Conservation (phyloP, 2,329 filamentous ascomycete genomes). For the Metarhizium sp. region DNA sequence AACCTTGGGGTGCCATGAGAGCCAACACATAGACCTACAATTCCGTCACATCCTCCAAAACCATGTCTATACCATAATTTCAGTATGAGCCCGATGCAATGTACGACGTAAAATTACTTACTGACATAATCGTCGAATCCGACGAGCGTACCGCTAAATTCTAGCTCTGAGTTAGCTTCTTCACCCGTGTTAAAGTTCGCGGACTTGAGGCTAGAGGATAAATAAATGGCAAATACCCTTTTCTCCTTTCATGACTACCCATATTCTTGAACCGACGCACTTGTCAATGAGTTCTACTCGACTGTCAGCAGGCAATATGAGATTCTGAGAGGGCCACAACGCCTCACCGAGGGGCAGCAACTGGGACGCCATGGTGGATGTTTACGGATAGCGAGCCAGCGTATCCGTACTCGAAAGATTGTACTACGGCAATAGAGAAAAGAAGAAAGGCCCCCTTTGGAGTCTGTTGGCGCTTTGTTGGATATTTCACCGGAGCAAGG, state of each 20-base stretch:
- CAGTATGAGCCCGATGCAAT: not conserved
- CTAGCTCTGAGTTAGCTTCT: conserved; percentile 34
- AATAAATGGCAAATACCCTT: conserved; percentile 54
- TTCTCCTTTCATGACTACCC: conserved; percentile 99
- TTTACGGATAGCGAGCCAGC: conserved; percentile 2
- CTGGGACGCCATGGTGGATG: conserved; percentile 56
- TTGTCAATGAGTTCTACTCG: conserved; percentile 89
- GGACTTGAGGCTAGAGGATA: not conserved
- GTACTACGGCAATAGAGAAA: not conserved
- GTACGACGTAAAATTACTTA: conserved; percentile 44
- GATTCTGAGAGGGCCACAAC: not conserved
- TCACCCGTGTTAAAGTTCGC: not conserved
- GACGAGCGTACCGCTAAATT: conserved; percentile 88
- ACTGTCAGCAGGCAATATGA: not conserved
- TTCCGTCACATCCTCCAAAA: conserved; percentile 93
- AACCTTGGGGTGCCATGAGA: not conserved
- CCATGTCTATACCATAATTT: conserved; percentile 64
- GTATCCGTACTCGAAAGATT: not conserved
- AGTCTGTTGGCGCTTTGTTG: not conserved
- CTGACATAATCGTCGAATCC: conserved; percentile 99
- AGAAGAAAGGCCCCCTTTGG: not conserved
- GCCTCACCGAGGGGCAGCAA: conserved; percentile 59
- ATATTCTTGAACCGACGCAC: conserved; percentile 94
- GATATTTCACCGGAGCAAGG: not conserved
- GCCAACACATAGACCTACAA: conserved; percentile 50